A percentile compares a stretch with the other conserved stretches of the same genome.
Conservation (phyloP, 2,329 filamentous ascomycete genomes). For the Trichophyton equinum region DNA sequence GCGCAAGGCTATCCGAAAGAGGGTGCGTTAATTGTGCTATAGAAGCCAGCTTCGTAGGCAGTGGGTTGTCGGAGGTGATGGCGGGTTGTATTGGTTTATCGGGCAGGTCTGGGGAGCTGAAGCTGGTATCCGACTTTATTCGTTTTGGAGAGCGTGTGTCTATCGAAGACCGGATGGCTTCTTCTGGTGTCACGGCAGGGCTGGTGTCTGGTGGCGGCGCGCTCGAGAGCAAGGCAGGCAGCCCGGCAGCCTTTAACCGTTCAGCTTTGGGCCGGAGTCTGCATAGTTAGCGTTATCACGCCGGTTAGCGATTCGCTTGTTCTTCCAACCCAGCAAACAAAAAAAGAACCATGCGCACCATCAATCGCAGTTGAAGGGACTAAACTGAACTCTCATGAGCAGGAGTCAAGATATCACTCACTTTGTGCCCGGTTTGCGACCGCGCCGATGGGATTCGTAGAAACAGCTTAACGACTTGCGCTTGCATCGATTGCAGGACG, state of each 20-base stretch:
- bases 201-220: neutral
- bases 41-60: neutral
- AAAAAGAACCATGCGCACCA: neutral
- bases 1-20: conserved; percentile 12
- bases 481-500: conserved; percentile 26
- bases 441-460: conserved; percentile 30
- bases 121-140: neutral
- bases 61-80: neutral
- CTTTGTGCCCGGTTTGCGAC: conserved; percentile 28
- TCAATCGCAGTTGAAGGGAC: neutral
- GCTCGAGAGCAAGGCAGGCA: conserved; percentile 1
- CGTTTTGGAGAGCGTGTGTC: neutral
- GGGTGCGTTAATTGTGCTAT: neutral
- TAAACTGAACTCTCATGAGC: neutral
- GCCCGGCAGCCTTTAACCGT: conserved; percentile 8
- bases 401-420: conserved; percentile 11
- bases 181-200: neutral
- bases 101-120: neutral
- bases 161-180: neutral
- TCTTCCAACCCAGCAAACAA: neutral
- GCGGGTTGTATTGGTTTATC: neutral
- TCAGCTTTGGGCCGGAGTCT: conserved; percentile 15
- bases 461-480: conserved; percentile 29
- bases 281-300: neutral
- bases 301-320: neutral